Evolutionary conservation across 192 early-diverging fungal species (phyloP).

Genomic region (Mortierella claussenii): DNA sequence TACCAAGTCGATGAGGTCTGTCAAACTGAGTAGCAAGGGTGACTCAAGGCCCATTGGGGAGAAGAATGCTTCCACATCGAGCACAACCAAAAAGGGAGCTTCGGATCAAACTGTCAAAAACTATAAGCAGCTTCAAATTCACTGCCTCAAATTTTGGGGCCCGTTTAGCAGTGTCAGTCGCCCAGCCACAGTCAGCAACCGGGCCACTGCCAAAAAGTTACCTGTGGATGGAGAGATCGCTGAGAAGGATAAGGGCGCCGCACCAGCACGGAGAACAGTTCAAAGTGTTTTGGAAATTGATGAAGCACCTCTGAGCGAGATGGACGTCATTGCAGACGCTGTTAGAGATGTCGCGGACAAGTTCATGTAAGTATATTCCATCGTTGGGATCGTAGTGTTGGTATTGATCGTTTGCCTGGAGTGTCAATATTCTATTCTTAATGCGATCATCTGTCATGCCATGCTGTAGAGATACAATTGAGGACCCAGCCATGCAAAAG

Average conservation of each 20-base stretch:
- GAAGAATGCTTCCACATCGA: conserved; percentile 3
- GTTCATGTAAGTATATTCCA: conserved; percentile 36
- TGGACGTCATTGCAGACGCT: conserved; percentile 49
- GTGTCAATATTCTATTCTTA: too few relatives aligned
- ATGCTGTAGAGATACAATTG: conserved; percentile 16
- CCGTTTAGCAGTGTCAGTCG: conserved; percentile 1
- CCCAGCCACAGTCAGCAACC: conserved; percentile 23
- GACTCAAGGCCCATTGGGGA: background rate
- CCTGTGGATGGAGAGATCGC: conserved; percentile 2
- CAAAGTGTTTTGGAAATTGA: conserved; percentile 37
- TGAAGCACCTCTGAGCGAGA: conserved; percentile 35
- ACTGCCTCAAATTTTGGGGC: conserved; percentile 44
- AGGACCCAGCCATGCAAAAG: conserved; percentile 22
- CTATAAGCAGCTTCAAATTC: conserved; percentile 42
- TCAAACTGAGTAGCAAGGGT: background rate
- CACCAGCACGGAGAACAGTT: conserved; percentile 8
- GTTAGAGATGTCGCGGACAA: conserved; percentile 33
- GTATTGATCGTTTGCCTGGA: too few relatives aligned
- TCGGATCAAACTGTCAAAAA: conserved; percentile 20
- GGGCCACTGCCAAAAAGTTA: conserved; percentile 4
- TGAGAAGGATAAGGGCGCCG: background rate
- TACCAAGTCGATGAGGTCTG: background rate
- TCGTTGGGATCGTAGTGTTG: too few relatives aligned
- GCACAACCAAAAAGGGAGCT: conserved; percentile 1
- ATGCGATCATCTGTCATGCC: too few relatives aligned